Base-by-base conservation (phyloP, 176 grass and related monocot species). In the Musa troglodytarum region DNA sequence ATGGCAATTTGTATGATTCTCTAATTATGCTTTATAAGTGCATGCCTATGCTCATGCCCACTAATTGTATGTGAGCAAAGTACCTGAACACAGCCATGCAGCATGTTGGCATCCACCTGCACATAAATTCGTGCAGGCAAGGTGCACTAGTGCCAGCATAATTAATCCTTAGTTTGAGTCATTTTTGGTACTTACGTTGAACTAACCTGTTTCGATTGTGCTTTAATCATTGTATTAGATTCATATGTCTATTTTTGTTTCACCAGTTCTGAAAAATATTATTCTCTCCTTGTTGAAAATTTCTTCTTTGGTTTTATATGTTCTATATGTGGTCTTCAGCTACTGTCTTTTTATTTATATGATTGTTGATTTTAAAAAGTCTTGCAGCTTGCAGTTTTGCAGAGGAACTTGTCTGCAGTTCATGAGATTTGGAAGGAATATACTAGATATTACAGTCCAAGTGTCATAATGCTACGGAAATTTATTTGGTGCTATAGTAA, bases 381-480 rank as follows among this genome's bases (percentile, higher is more conserved):
- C 53, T 84, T 92, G 73, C 76, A 93, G 94, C 63, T 98, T 89
- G 84, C 90, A 89, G 90, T 86, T 79, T 77, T 81, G 61, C 88
- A 89, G 73, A 66, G 79, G 85, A 93, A 84, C 85, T 73, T 91
- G n/a, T 68, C 80, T 65, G 80, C 86, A 71, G 84, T 87, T 85
- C 79, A 86, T 87, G 84, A 89, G 72, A 89, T 98, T 77, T 98
- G 94, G 90, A 93, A 87, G 69, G 88, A 91, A 16, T 91, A 88
- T 84, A 80, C 77, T 83, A 89, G 83, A 75, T 87, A 91, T 80
- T 98, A 98, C 86, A 91, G 67, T 62, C 90, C 94, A 87, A 93
- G 75, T 82, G 87, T 93, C 77, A 82, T 91, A 73, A 71, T 54
- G 65, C 84, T 74, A 26, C 92, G 88, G 81, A 89, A 88, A 78